phyloP scores from a whole-genome alignment of 345 rosid species.

The Boechera divaricarpa region DNA sequence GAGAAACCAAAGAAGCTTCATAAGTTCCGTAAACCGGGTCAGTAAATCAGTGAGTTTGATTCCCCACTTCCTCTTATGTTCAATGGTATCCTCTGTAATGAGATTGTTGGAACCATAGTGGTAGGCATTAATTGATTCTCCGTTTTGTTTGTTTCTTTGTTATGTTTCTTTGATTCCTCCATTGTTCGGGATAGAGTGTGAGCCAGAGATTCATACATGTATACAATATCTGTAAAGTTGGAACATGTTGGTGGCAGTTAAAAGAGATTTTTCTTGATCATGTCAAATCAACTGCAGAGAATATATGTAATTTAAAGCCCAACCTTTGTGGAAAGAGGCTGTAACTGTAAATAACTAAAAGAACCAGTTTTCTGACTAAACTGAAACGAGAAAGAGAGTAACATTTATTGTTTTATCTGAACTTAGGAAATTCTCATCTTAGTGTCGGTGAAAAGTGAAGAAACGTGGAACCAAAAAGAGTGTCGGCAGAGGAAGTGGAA shows the following conservation, averaged over 20 bases:
- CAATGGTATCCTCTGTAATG: conserved; percentile 44
- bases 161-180: conserved; percentile 38
- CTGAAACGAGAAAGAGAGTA: conserved; percentile 19
- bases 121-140: conserved; percentile 42
- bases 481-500: conserved; percentile 45
- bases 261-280: conserved; percentile 23
- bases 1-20: conserved; percentile 3
- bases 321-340: conserved; percentile 14
- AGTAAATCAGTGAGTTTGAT: conserved; percentile 39
- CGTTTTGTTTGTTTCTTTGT: conserved; percentile 29
- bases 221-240: conserved; percentile 47
- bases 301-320: neutral
- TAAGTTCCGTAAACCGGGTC: conserved; percentile 22
- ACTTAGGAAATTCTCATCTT: conserved; percentile 19
- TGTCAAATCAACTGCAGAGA: conserved; percentile 26
- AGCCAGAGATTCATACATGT: conserved; percentile 44
- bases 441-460: conserved; percentile 42
- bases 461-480: conserved; percentile 26
- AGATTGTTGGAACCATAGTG: conserved; percentile 45
- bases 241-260: conserved; percentile 43
- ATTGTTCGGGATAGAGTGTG: conserved; percentile 40
- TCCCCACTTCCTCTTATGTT: conserved; percentile 21
- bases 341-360: conserved; percentile 23
- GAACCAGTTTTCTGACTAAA: conserved; percentile 37
- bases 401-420: conserved; percentile 16